Conservation (phyloP, 2,329 filamentous ascomycete species). For the Shiraia sp. region DNA sequence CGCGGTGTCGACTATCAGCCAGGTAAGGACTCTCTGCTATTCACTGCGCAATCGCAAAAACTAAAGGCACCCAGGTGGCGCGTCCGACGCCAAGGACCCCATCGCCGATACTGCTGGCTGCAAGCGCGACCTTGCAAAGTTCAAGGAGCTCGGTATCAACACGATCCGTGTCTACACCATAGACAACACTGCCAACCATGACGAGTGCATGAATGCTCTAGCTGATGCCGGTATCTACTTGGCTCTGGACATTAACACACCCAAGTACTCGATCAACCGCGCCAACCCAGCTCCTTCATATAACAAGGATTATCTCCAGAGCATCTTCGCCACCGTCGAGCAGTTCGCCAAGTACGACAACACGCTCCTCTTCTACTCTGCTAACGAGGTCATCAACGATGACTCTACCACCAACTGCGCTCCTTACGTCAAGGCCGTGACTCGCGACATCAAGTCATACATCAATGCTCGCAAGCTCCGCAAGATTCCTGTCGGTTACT, state of each 20-base stretch:
- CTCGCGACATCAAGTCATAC: slow-evolving; percentile 80
- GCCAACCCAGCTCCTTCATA: slow-evolving; percentile 73
- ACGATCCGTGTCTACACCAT: slow-evolving; percentile 90
- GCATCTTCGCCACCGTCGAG: slow-evolving; percentile 86
- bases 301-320: slow-evolving; percentile 83
- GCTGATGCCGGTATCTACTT: slow-evolving; percentile 89
- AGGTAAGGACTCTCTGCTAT: slow-evolving; percentile 33
- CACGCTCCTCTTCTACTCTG: slow-evolving; percentile 82
- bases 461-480: slow-evolving; percentile 71
- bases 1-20: slow-evolving; percentile 69
- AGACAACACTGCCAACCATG: slow-evolving; percentile 81
- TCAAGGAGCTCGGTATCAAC: slow-evolving; percentile 86
- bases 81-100: slow-evolving; percentile 69
- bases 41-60: background rate
- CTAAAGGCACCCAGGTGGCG: slow-evolving; percentile 53
- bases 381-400: slow-evolving; percentile 77
- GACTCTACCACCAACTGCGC: slow-evolving; percentile 65
- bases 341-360: slow-evolving; percentile 82
- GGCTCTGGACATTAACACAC: slow-evolving; percentile 89
- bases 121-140: slow-evolving; percentile 77
- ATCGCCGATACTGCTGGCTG: slow-evolving; percentile 72
- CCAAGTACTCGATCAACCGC: slow-evolving; percentile 85
- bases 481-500: slow-evolving; percentile 76
- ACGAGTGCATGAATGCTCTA: slow-evolving; percentile 81
- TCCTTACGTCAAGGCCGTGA: slow-evolving; percentile 73